phyloP scores from a whole-genome alignment of 2,329 filamentous ascomycete genomes.

The Phialemonium atrogriseum region DNA sequence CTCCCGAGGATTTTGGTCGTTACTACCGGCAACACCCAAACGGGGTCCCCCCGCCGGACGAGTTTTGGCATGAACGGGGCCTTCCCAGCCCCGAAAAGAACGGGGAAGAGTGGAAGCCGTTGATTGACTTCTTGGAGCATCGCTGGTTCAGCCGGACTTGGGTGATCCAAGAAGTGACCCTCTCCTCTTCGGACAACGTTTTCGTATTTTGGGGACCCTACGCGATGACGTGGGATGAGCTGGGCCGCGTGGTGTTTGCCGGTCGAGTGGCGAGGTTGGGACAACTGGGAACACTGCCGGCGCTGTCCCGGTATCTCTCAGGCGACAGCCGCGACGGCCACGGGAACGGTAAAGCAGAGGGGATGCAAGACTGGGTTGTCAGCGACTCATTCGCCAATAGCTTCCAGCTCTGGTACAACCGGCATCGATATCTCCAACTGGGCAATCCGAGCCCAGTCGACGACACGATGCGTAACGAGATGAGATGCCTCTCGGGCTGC shows the following conservation, averaged over 20 bases:
- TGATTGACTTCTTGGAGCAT: slow-evolving; percentile 9
- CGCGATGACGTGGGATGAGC: slow-evolving; percentile 6
- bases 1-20: not conserved
- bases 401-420: slow-evolving; percentile 1
- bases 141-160: slow-evolving; percentile 11
- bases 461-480: not conserved
- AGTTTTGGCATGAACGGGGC: not conserved
- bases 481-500: not conserved
- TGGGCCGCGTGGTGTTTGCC: not conserved
- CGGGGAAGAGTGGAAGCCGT: slow-evolving; percentile 5
- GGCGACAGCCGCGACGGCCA: too few species aligned
- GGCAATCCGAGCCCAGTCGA: not conserved
- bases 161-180: slow-evolving; percentile 11
- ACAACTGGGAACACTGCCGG: too few species aligned
- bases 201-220: slow-evolving; percentile 8
- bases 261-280: not conserved
- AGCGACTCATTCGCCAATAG: not conserved
- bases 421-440: slow-evolving; percentile 1
- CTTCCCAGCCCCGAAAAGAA: not conserved
- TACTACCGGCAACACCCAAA: not conserved
- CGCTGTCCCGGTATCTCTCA: not conserved
- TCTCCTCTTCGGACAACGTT: slow-evolving; percentile 7
- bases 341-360: not conserved
- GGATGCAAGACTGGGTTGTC: not conserved
- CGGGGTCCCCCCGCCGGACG: not conserved